These are phyloP conservation scores for Phaffomyces opuntiae DNA, from an alignment of 805 yeast species.

Conservation along the genomic window DNA sequence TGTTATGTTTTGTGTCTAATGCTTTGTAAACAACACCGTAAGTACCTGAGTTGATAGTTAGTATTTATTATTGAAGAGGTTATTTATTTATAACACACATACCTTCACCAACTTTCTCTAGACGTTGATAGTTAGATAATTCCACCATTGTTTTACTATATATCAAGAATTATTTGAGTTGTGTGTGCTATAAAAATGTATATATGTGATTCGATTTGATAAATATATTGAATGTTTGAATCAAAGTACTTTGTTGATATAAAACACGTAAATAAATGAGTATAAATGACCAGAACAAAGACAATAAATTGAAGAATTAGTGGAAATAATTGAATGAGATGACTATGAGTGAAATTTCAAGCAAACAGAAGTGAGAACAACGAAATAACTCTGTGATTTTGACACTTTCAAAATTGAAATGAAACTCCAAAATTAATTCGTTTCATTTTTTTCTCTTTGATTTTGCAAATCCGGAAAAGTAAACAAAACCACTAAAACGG, in stretches of 20 bases:
- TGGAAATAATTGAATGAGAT: too few relatives aligned
- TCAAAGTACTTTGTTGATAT: neutral
- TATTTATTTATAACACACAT: slow-evolving; percentile 17
- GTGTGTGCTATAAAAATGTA: too few relatives aligned
- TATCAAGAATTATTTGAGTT: too few relatives aligned
- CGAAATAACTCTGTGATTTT: neutral
- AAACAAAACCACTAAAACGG: slow-evolving; percentile 9
- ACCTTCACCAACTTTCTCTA: slow-evolving; percentile 97
- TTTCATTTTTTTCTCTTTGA: neutral
- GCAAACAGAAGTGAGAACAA: neutral
- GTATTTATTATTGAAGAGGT: neutral
- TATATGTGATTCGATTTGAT: too few relatives aligned
- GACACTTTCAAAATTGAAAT: neutral
- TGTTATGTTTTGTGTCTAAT: slow-evolving; percentile 77
- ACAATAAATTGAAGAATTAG: too few relatives aligned
- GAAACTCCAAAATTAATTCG: neutral
- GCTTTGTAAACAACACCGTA: slow-evolving; percentile 98
- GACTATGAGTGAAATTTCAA: too few relatives aligned
- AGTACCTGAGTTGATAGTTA: slow-evolving; percentile 43
- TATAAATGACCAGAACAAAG: too few relatives aligned
- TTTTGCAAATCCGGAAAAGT: slow-evolving; percentile 2
- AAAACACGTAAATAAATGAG: too few relatives aligned
- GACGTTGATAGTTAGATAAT: slow-evolving; percentile 82
- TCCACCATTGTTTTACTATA: slow-evolving; percentile 34
- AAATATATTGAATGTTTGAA: too few relatives aligned